phyloP scores from a whole-genome alignment of 2,329 filamentous ascomycete species.

The Aspergillus latus region DNA sequence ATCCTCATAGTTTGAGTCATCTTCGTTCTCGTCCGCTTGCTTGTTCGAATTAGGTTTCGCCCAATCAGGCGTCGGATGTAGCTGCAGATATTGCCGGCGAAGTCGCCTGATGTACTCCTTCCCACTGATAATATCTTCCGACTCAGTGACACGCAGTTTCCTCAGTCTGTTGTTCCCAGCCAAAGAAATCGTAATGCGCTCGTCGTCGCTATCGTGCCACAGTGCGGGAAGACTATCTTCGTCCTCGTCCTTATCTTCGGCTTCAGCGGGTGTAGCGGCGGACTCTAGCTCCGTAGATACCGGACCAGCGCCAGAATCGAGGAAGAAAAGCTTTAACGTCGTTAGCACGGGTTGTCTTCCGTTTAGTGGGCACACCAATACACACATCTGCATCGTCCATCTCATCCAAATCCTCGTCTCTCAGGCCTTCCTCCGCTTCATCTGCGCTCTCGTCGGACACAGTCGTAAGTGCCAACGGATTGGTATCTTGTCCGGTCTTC shows the following conservation, averaged over 20 bases:
- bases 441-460: conserved; percentile 31
- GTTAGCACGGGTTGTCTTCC: background rate
- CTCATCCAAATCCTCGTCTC: conserved; percentile 57
- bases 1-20: conserved; percentile 49
- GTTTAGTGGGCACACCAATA: conserved; percentile 6
- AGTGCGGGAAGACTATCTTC: conserved; percentile 36
- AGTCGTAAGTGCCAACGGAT: conserved; percentile 39
- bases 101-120: conserved; percentile 80
- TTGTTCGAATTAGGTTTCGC: conserved; percentile 48
- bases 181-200: conserved; percentile 79
- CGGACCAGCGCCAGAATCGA: conserved; percentile 64
- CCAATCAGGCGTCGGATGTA: conserved; percentile 65
- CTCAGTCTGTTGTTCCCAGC: conserved; percentile 71
- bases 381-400: conserved; percentile 71
- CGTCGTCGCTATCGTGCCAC: conserved; percentile 97
- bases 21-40: conserved; percentile 42
- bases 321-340: conserved; percentile 67
- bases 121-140: conserved; percentile 82
- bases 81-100: conserved; percentile 69
- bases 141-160: conserved; percentile 77
- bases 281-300: conserved; percentile 31
- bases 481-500: conserved; percentile 55
- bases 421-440: conserved; percentile 35
- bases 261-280: conserved; percentile 41
- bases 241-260: conserved; percentile 36